phyloP scores from a whole-genome alignment of 345 rosid species.

The Brassica rapa region DNA sequence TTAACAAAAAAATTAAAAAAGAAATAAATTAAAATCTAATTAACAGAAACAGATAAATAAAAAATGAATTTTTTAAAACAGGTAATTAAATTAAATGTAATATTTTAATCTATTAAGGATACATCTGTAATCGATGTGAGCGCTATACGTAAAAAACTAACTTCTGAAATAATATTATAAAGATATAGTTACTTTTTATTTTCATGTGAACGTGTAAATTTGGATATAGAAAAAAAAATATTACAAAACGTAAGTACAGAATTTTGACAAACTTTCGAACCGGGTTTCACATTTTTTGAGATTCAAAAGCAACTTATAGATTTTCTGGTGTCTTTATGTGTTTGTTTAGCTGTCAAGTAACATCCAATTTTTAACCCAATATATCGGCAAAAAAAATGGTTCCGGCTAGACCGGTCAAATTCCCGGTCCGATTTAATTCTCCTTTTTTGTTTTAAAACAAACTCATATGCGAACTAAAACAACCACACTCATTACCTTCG shows the following conservation, averaged over 20 bases:
- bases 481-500: constrained; percentile 16
- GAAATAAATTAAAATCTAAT: too few relatives aligned
- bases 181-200: background rate
- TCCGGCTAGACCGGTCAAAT: background rate
- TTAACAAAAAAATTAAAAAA: too few relatives aligned
- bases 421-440: background rate
- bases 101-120: too few relatives aligned
- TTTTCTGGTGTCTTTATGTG: background rate
- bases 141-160: too few relatives aligned
- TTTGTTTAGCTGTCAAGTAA: background rate
- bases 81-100: too few relatives aligned
- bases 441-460: background rate
- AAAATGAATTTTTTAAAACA: too few relatives aligned
- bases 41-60: too few relatives aligned
- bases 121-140: too few relatives aligned
- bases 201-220: background rate
- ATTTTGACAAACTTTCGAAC: background rate
- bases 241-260: background rate
- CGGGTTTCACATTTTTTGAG: background rate
- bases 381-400: background rate
- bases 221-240: background rate
- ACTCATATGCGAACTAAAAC: background rate
- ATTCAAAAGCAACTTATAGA: background rate
- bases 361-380: background rate
- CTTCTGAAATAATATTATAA: too few relatives aligned